A percentile compares a stretch with the other conserved stretches of the same genome.
phyloP scores from a whole-genome alignment of 306 rosid species.

The Gleditsia sinensis region DNA sequence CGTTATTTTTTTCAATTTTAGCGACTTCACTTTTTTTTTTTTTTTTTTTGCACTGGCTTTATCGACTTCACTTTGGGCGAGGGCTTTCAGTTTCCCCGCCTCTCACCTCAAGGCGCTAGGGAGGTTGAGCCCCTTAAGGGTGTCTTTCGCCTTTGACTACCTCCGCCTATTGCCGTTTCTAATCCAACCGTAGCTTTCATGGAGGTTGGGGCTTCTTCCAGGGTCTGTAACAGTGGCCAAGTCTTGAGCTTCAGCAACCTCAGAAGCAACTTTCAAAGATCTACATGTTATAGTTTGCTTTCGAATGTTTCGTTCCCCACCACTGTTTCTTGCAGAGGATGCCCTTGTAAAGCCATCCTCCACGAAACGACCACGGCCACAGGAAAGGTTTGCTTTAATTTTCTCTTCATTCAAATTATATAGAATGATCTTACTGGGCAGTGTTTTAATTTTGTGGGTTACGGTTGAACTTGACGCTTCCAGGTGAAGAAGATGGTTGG shows the following conservation, averaged over 20 bases:
- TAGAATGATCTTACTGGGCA: neutral
- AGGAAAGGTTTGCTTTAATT: conserved; percentile 21
- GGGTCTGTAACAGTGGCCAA: conserved; percentile 31
- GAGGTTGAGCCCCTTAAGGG: too few species aligned
- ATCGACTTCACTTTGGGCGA: too few species aligned
- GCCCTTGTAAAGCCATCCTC: conserved; percentile 34
- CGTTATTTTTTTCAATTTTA: too few species aligned
- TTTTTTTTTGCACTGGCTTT: too few species aligned
- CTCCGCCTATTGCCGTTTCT: neutral
- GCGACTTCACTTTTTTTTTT: too few species aligned
- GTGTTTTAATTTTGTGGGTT: neutral
- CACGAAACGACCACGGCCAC: neutral
- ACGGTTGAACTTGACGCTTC: neutral
- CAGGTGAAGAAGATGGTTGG: conserved; percentile 29
- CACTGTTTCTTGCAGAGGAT: conserved; percentile 21
- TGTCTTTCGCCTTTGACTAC: too few species aligned
- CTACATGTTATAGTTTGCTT: neutral
- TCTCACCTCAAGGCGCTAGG: too few species aligned
- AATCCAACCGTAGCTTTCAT: neutral
- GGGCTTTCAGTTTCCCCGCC: too few species aligned
- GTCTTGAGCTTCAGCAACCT: conserved; percentile 16
- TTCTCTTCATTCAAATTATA: neutral
- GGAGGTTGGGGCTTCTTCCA: conserved; percentile 32
- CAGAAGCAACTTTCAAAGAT: neutral
- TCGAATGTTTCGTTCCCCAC: conserved; percentile 4